These are phyloP conservation scores for Fusarium falciforme DNA, from an alignment of 2,329 filamentous ascomycete species.

Conservation along the genomic window DNA sequence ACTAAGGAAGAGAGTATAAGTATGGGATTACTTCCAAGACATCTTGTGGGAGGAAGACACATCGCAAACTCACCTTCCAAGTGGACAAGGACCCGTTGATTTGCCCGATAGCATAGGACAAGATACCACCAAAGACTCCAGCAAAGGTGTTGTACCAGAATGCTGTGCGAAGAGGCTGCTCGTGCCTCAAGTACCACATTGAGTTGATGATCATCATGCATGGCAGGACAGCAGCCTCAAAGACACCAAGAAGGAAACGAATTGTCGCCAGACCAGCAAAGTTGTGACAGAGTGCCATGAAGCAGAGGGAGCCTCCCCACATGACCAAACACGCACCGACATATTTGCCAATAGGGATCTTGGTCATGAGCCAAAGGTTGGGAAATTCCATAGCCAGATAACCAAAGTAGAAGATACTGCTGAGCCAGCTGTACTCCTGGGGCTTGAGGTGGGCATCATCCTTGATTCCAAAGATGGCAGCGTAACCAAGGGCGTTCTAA, in stretches of 20 bases:
- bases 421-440: conserved; percentile 73
- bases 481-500: neutral
- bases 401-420: conserved; percentile 52
- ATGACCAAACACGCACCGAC: neutral
- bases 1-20: neutral
- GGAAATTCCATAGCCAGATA: conserved; percentile 63
- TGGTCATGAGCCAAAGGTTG: conserved; percentile 36
- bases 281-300: conserved; percentile 37
- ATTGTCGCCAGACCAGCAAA: conserved; percentile 39
- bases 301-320: neutral
- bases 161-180: conserved; percentile 45
- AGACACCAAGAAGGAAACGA: conserved; percentile 42
- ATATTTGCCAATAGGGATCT: neutral
- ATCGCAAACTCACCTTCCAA: conserved; percentile 3
- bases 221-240: conserved; percentile 41
- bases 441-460: conserved; percentile 41
- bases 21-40: too few species aligned
- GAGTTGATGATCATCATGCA: conserved; percentile 39
- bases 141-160: conserved; percentile 46
- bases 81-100: conserved; percentile 33
- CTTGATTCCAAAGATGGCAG: conserved; percentile 25
- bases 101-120: conserved; percentile 42
- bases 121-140: conserved; percentile 44
- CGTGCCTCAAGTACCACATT: conserved; percentile 47
- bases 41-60: too few species aligned